Evolutionary conservation across 768 basidiomycete species (phyloP), one percentile per base, ranked within the genome.

Genomic region (Cystofilobasidium macerans): DNA sequence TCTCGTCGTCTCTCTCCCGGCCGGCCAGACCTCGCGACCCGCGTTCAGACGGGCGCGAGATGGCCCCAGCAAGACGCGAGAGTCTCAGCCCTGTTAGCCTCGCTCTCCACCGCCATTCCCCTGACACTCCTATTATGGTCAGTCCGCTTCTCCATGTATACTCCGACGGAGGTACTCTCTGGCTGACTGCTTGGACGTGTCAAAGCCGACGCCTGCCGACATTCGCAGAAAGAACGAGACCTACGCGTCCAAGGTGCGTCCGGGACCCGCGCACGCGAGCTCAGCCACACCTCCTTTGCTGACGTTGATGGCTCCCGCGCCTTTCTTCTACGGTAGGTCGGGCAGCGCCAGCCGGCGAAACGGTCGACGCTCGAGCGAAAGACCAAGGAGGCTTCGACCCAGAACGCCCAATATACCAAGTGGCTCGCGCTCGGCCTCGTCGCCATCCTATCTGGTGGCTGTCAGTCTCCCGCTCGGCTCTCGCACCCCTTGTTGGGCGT

Each of bases 281-380:
- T 20, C 2, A 8, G 8, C 32, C 8, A n/a, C 36, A 4, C 32
- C 36, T 3, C 22, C 2, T 24, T 5, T 7, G 24, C 20, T 58
- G 24, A 22, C 40, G 14, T 20, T 38, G 26, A 18, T 24, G 13
- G 3, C 32, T 57, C 3, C 36, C 32, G 16, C 9, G 30, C 28
- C 13, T 11, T 35, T 6, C 32, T 35, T 7, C 33, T 40, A 6
- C 13, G 5, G 9, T 28, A 66, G 59, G 57, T 47, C 12, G 65
- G 65, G 0, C 30, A 26, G 12, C 58, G 59, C 1, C 58, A 66
- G 26, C 65, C 65, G 13, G 58, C 65, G 8, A 66, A 61, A 57
- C 38, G 4, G 60, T 4, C 26, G 3, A 20, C 35, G 0, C 32
- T 30, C 36, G 65, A 66, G 14, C 58, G 36, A 14, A 42, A 56